These are phyloP conservation scores for Datura wrightii DNA, from an alignment of 257 asterid species.

Conservation along the genomic window DNA sequence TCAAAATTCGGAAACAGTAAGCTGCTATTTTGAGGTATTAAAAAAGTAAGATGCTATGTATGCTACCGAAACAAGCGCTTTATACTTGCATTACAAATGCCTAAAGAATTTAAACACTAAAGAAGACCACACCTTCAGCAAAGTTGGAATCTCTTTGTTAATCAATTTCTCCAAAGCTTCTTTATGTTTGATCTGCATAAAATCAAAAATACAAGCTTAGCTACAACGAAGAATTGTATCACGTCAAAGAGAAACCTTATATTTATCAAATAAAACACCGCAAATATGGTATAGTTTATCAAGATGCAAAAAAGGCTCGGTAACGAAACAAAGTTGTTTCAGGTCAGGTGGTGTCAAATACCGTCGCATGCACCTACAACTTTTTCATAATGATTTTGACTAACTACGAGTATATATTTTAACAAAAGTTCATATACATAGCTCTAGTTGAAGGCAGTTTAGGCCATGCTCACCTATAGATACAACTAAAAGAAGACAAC, in stretches of 20 bases:
- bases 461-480: neutral
- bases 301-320: neutral
- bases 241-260: neutral
- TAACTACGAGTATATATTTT: neutral
- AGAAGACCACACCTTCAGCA: slow-evolving; percentile 50
- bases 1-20: neutral
- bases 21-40: neutral
- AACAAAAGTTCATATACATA: neutral
- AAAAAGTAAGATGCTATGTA: neutral
- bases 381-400: neutral
- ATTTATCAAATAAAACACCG: neutral
- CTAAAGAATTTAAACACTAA: neutral
- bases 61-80: neutral
- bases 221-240: neutral
- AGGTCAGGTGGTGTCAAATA: neutral
- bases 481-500: neutral
- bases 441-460: neutral
- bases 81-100: neutral
- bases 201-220: slow-evolving; percentile 28
- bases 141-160: slow-evolving; percentile 40
- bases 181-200: slow-evolving; percentile 73
- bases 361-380: neutral
- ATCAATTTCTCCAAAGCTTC: slow-evolving; percentile 60
- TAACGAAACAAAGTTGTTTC: neutral
- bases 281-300: neutral